Base-by-base conservation (phyloP, 352 stramenopile genomes). In the Globisporangium barbulae region DNA sequence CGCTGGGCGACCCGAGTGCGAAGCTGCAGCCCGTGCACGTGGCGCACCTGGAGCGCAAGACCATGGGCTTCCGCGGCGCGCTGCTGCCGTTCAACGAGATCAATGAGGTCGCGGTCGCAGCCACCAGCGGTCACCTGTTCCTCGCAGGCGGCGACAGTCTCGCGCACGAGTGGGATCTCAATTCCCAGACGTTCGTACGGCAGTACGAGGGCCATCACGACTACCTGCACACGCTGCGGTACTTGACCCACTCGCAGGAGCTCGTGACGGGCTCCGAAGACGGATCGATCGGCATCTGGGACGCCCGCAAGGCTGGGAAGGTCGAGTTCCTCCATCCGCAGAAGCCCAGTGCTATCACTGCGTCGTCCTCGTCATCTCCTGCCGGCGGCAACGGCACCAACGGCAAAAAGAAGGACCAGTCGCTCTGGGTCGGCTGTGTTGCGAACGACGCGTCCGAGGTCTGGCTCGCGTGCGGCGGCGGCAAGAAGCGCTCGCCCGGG, bases 241-340 rank as follows among this genome's bases (percentile, higher is more conserved):
- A 88, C 65, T 52, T 91, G 33, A 71, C 80, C 50, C 80, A 93
- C 59, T 88, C 83, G 25, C 75, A 85, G 58, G 81, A 93, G 53
- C 76, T 93, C 9, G 72, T 89, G 9, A 91, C 81, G 5, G 81
- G 78, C 28, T 89, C 79, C 0, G 83, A 93, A 37, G 83, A 93
- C 61, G 83, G 83, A 12, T 76, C 74, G 21, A 74, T 93, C n/a
- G 81, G 84, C 31, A 74, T 93, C 53, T 93, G 84, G 84, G 84
- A 93, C 63, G 70, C 75, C 7, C 83, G 83, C n/a, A 67, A 81
- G 30, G 56, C 72, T 2, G 69, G 58, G 33, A 75, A 75, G n/a
- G 73, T 88, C 35, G 80, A 88, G 48, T 76, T 83, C 10, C 63
- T 91, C n/a, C 72, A 64, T 17, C 80, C 80, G 44, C 72, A 86